Percentiles rank a stretch among this genome's conserved stretches.
Evolutionary conservation across 345 rosid genomes (phyloP).

Genomic region (Nephelium lappaceum): DNA sequence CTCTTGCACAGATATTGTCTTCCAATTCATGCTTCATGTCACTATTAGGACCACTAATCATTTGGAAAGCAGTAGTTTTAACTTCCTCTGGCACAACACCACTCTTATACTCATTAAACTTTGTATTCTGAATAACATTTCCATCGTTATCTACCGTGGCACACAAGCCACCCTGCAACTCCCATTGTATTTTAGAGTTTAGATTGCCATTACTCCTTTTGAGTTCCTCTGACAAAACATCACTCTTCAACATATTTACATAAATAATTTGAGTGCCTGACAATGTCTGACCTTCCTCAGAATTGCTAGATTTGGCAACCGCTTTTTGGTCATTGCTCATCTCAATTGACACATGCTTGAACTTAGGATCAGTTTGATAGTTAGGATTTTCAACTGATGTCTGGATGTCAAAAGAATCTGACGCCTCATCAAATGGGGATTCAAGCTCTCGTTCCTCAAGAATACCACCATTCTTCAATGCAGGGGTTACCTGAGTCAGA

Average conservation of each 20-base stretch:
- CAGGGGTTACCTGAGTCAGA: constrained; percentile 9
- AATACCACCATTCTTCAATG: constrained; percentile 22
- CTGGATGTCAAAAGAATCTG: constrained; percentile 14
- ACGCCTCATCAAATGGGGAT: constrained; percentile 15
- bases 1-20: constrained; percentile 22
- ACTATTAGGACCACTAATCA: background rate
- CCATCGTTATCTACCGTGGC: background rate
- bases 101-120: background rate
- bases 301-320: constrained; percentile 22
- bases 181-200: constrained; percentile 23
- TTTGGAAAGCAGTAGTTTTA: constrained; percentile 1
- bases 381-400: constrained; percentile 26
- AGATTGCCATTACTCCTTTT: constrained; percentile 19
- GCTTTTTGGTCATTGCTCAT: constrained; percentile 26
- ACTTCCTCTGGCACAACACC: constrained; percentile 5
- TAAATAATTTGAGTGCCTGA: constrained; percentile 31
- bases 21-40: constrained; percentile 7
- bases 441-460: constrained; percentile 17
- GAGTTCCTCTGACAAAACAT: constrained; percentile 33
- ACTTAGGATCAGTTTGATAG: constrained; percentile 14
- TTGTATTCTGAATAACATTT: background rate
- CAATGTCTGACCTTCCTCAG: constrained; percentile 21
- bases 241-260: constrained; percentile 18
- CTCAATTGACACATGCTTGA: constrained; percentile 8
- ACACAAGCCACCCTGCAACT: background rate